These are phyloP conservation scores for Haplosporangium gracile DNA, from an alignment of 192 early-diverging fungal species.

Conservation along the genomic window DNA sequence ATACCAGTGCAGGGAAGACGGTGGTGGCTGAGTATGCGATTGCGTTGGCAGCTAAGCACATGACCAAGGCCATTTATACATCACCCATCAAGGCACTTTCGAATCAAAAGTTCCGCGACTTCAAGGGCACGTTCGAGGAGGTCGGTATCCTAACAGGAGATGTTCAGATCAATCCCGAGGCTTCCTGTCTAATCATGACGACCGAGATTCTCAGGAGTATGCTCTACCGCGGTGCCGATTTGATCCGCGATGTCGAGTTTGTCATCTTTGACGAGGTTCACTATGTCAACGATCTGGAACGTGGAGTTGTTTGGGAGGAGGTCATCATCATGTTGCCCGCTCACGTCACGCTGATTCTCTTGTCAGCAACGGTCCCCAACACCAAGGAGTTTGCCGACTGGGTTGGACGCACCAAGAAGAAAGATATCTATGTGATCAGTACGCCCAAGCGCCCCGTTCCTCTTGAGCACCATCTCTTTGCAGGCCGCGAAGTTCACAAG, in stretches of 20 bases:
- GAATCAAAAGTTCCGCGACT: slow-evolving; percentile 99
- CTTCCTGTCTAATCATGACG: slow-evolving; percentile 98
- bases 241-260: slow-evolving; percentile 98
- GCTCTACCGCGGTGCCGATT: slow-evolving; percentile 97
- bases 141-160: slow-evolving; percentile 99
- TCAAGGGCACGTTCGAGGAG: slow-evolving; percentile 84
- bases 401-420: slow-evolving; percentile 98
- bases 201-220: slow-evolving; percentile 98
- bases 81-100: slow-evolving; percentile 99
- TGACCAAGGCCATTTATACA: slow-evolving; percentile 97
- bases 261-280: slow-evolving; percentile 99
- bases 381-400: slow-evolving; percentile 99
- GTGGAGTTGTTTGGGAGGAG: slow-evolving; percentile 99
- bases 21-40: slow-evolving; percentile 99
- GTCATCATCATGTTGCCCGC: slow-evolving; percentile 99
- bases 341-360: slow-evolving; percentile 93
- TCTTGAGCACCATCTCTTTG: slow-evolving; percentile 94
- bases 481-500: slow-evolving; percentile 87
- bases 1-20: slow-evolving; percentile 99
- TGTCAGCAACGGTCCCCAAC: slow-evolving; percentile 98
- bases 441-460: slow-evolving; percentile 95
- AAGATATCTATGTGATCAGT: slow-evolving; percentile 97
- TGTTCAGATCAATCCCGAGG: slow-evolving; percentile 96
- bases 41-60: slow-evolving; percentile 92
- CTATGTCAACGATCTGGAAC: slow-evolving; percentile 95